Conservation (phyloP, 2,329 filamentous ascomycete species). For the Uncinocarpus reesii region DNA sequence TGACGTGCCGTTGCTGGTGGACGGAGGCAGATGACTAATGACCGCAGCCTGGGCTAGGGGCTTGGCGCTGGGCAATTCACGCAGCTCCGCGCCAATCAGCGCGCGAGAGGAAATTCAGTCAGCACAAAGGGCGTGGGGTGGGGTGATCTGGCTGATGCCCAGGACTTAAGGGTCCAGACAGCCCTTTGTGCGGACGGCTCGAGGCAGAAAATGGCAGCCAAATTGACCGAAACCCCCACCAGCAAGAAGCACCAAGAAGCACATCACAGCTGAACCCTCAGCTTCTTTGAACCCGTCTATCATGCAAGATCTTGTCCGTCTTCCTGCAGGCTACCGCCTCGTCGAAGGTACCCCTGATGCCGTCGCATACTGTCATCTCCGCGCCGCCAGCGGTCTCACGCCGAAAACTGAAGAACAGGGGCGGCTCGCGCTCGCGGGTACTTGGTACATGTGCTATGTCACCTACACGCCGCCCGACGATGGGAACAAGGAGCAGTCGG, state of each 20-base stretch:
- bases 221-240: no score
- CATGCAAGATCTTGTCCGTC: constrained; percentile 2
- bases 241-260: no score
- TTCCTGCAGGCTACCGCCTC: constrained; percentile 31
- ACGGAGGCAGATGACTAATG: not conserved
- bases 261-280: not conserved
- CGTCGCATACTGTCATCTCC: constrained; percentile 32
- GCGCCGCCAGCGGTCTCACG: constrained; percentile 29
- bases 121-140: not conserved
- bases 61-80: not conserved
- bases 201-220: no score
- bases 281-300: not conserved
- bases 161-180: no score
- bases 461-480: constrained; percentile 19
- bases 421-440: constrained; percentile 27
- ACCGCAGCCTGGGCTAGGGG: not conserved
- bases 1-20: not conserved
- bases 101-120: no score
- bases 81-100: not conserved
- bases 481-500: not conserved
- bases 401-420: constrained; percentile 33
- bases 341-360: constrained; percentile 28
- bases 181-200: not conserved
- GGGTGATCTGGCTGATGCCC: no score
- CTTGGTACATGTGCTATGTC: constrained; percentile 39